Evolutionary conservation across 2,329 filamentous ascomycete genomes (phyloP).

Genomic region (Ophiostoma sp.): DNA sequence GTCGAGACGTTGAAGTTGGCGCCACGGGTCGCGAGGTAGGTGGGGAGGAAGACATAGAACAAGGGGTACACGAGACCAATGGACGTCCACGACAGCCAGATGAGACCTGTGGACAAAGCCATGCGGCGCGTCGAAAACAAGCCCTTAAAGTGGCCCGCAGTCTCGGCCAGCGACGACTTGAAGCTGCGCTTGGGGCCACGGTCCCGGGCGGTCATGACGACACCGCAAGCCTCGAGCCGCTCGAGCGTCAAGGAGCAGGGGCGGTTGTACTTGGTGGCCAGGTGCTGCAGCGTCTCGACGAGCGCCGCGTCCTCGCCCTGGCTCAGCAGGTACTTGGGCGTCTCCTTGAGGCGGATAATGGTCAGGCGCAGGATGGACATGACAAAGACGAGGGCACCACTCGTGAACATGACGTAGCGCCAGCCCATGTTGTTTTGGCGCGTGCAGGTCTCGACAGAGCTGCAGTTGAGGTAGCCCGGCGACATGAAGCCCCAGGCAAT

Average conservation of each 20-base stretch:
- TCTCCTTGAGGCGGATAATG: slow-evolving; percentile 57
- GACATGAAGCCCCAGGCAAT: slow-evolving; percentile 53
- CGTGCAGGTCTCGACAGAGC: slow-evolving; percentile 50
- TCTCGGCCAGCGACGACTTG: slow-evolving; percentile 37
- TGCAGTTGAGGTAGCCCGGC: slow-evolving; percentile 46
- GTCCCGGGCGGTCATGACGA: slow-evolving; percentile 37
- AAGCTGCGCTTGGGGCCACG: neutral
- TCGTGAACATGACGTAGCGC: slow-evolving; percentile 51
- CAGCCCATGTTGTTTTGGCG: slow-evolving; percentile 51
- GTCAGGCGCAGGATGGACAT: slow-evolving; percentile 56
- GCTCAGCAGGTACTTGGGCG: slow-evolving; percentile 60
- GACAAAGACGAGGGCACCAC: slow-evolving; percentile 48
- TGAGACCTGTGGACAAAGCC: slow-evolving; percentile 60
- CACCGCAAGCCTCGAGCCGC: slow-evolving; percentile 49
- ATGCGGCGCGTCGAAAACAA: slow-evolving; percentile 64
- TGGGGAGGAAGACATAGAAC: slow-evolving; percentile 68
- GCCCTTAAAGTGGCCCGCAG: slow-evolving; percentile 58
- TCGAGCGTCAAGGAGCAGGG: slow-evolving; percentile 47
- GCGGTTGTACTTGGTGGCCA: slow-evolving; percentile 44
- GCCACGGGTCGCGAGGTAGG: slow-evolving; percentile 62
- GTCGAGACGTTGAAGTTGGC: slow-evolving; percentile 53
- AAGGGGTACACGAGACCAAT: slow-evolving; percentile 74
- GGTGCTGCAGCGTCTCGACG: slow-evolving; percentile 43
- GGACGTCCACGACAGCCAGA: slow-evolving; percentile 69
- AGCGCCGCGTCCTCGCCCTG: slow-evolving; percentile 54